Evolutionary conservation across 2,329 filamentous ascomycete species (phyloP), one percentile per base, ranked within the genome.

Genomic region (Fusarium torreyae): DNA sequence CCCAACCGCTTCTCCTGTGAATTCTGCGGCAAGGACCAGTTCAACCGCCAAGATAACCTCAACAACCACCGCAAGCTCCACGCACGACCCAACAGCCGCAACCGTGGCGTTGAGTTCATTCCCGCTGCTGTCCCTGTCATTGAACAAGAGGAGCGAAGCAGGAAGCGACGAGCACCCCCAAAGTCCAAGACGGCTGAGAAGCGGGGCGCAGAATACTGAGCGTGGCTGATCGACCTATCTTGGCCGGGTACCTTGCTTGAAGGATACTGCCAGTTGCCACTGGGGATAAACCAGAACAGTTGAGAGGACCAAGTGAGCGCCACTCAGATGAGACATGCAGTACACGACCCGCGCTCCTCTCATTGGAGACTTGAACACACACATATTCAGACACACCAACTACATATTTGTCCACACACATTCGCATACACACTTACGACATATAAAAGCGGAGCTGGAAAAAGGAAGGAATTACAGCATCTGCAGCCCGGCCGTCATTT

Each of bases 51-150:
- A 58, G 80, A 82, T 65, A 81, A 82, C 69, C 78, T 81, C 34
- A 81, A 81, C 73, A 80, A 81, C 63, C 80, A 82, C 70, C 79
- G 80, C 72, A 81, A 81, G 75, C 71, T 82, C 10, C 80, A 82
- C 45, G 78, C 79, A 20, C 70, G 79, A 8, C 78, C 80, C 56
- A 81, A 81, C 69, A 78, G 71, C 73, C 76, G 78, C 48, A 81
- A 81, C 54, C 77, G 79, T 28, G 79, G 79, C 8, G 79, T 81
- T 34, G 79, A 81, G 67, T 81, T 78, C 60, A 81, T 81, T 57
- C 78, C 79, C 4, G 79, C 77, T 3, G 79, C 79, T 8, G 79
- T 81, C 20, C 75, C 79, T 22, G 74, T 81, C n/a, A 80, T 81
- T 46, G 78, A 81, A 65, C 77, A 79, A 49, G 79, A 81, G 51